Base-by-base conservation (phyloP, 2,329 filamentous ascomycete genomes). In the Epicoccum nigrum region DNA sequence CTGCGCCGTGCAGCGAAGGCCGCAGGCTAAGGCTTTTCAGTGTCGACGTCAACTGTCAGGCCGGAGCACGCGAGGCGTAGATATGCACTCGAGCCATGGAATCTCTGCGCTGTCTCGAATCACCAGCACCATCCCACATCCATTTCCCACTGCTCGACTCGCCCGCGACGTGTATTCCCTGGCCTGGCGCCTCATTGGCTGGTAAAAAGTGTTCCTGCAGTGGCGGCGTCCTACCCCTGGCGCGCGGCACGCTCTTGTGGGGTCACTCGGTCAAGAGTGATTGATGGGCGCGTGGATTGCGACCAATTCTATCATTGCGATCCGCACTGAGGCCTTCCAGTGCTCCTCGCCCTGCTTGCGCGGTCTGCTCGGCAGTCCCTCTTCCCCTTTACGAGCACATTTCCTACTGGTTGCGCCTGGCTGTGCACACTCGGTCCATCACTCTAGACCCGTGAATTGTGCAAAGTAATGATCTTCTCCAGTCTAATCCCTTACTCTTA, bases 401-500 rank as follows among this genome's bases (percentile, higher is more conserved):
- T 59, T 57, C 58, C 56, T 61, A 59, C 31, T 42, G 42, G 32
- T 56, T 49, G 58, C 58, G 55, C 62, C 54, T 58, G 41, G 46
- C 58, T 46, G 54, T 54, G 47, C 55, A 60, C 64, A 37, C 38
- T 47, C 17, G 49, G 44, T 23, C 63, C 64, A 56, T 23, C 34
- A 48, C 56, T 56, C 53, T 56, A 47, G 46, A 48, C 55, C 53
- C 53, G 52, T 57, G 50, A 70, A 62, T 72, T 72, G 69, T 72
- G 69, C 69, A 72, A 55, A 57, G 63, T 54, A 64, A 71, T 71
- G 69, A 59, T 54, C 55, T 54, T 58, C 55, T 59, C 52, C 52
- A 59, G 54, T 56, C 52, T 53, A 54, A n/a, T n/a, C n/a, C n/a
- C n/a, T n/a, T n/a, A n/a, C n/a, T n/a, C n/a, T n/a, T 62, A 52